These are phyloP conservation scores for Trebouxiophyceae sp. DNA, from an alignment of 163 green algal genomes.

Conservation along the genomic window DNA sequence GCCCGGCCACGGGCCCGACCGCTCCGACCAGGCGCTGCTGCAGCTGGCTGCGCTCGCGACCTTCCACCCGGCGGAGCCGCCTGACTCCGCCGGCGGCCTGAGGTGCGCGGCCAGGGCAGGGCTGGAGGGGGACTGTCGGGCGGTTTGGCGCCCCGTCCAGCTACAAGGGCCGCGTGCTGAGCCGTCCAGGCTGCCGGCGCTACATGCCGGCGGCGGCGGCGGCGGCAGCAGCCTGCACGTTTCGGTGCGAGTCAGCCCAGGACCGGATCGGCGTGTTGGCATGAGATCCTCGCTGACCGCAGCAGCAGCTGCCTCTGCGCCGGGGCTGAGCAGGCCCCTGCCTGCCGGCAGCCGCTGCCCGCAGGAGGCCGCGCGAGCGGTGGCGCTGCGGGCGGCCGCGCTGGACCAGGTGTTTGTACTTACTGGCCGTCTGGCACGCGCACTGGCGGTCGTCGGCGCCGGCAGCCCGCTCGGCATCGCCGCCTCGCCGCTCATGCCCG, in stretches of 20 bases:
- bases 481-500: conserved; percentile 20
- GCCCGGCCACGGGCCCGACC: conserved; percentile 3
- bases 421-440: conserved; percentile 5
- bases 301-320: too few relatives aligned
- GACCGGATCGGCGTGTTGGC: too few relatives aligned
- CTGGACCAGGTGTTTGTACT: conserved; percentile 15
- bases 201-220: conserved; percentile 1
- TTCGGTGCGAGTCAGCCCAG: conserved; percentile 21
- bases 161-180: neutral
- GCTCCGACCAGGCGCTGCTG: conserved; percentile 25
- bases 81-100: neutral
- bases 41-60: conserved; percentile 35
- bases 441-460: neutral
- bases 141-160: neutral
- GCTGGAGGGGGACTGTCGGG: neutral
- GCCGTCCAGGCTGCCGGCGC: neutral
- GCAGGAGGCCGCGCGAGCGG: neutral
- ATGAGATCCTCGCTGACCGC: too few relatives aligned
- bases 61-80: conserved; percentile 34
- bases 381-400: neutral
- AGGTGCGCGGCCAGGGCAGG: neutral
- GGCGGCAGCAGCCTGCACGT: conserved; percentile 5
- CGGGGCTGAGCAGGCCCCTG: too few relatives aligned
- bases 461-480: neutral
- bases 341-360: neutral